A percentile compares a stretch with the other conserved stretches of the same genome.
phyloP scores from a whole-genome alignment of 2,329 filamentous ascomycete species.

The Coleophoma eucalyptorum region DNA sequence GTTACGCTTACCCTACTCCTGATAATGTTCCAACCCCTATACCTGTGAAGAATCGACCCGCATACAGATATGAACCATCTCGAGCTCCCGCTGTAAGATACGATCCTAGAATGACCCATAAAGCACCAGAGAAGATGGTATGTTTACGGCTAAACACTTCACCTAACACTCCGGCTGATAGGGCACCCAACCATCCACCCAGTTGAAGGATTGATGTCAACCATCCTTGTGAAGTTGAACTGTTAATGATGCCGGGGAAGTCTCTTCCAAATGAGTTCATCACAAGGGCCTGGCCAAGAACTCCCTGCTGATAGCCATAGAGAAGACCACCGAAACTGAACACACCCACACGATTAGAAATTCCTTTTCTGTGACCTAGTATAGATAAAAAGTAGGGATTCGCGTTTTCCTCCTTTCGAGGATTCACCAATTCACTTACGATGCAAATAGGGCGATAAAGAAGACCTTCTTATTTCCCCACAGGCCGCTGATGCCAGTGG shows the following conservation, averaged over 20 bases:
- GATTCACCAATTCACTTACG: slow-evolving; percentile 22
- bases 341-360: too few species aligned
- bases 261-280: slow-evolving; percentile 46
- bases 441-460: slow-evolving; percentile 36
- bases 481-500: too few species aligned
- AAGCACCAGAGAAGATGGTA: slow-evolving; percentile 45
- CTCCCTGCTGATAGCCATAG: slow-evolving; percentile 52
- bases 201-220: slow-evolving; percentile 47
- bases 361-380: not conserved
- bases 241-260: slow-evolving; percentile 43
- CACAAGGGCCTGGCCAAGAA: slow-evolving; percentile 48
- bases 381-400: not conserved
- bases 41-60: slow-evolving; percentile 45
- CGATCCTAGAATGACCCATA: slow-evolving; percentile 40
- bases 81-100: slow-evolving; percentile 41
- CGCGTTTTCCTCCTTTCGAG: too few species aligned
- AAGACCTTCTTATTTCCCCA: slow-evolving; percentile 32
- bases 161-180: slow-evolving; percentile 42
- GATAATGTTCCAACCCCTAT: slow-evolving; percentile 44
- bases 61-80: slow-evolving; percentile 38
- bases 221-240: slow-evolving; percentile 44
- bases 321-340: slow-evolving; percentile 43
- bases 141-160: slow-evolving; percentile 47
- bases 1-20: slow-evolving; percentile 30
- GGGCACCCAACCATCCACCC: slow-evolving; percentile 43